A percentile compares a stretch with the other conserved stretches of the same genome.
Conservation (phyloP, 345 rosid species). For the Lumnitzera racemosa region DNA sequence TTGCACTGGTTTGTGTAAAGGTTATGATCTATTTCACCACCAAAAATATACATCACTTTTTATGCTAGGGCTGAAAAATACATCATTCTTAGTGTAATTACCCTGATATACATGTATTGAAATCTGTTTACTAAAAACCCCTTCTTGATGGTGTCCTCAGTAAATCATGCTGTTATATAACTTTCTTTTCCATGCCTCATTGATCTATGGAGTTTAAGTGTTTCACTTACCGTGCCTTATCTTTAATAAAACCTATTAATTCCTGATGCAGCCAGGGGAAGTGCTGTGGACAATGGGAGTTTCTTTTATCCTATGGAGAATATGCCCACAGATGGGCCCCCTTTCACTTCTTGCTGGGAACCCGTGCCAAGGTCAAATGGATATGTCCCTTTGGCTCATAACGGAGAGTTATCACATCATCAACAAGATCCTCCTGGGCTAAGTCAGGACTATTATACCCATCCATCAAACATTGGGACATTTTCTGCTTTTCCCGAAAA, state of each 20-base stretch:
- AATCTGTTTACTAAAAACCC: too few relatives aligned
- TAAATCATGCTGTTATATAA: too few relatives aligned
- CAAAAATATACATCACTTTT: too few relatives aligned
- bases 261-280: slow-evolving; percentile 39
- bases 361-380: slow-evolving; percentile 50
- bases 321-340: slow-evolving; percentile 37
- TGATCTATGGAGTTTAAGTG: background rate
- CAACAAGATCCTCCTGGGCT: slow-evolving; percentile 47
- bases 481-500: slow-evolving; percentile 43
- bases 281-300: slow-evolving; percentile 36
- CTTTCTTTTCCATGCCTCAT: background rate
- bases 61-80: too few relatives aligned
- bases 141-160: too few relatives aligned
- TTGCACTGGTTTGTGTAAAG: too few relatives aligned
- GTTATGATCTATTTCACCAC: too few relatives aligned
- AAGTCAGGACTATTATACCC: slow-evolving; percentile 40
- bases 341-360: slow-evolving; percentile 54
- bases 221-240: background rate
- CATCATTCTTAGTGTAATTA: too few relatives aligned
- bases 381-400: slow-evolving; percentile 32
- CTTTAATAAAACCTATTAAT: slow-evolving; percentile 2
- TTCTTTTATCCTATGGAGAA: slow-evolving; percentile 50
- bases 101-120: too few relatives aligned
- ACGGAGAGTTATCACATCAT: slow-evolving; percentile 43
- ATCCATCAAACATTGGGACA: slow-evolving; percentile 30